phyloP scores from a whole-genome alignment of 2,329 filamentous ascomycete species.

The Diaporthe amygdali region DNA sequence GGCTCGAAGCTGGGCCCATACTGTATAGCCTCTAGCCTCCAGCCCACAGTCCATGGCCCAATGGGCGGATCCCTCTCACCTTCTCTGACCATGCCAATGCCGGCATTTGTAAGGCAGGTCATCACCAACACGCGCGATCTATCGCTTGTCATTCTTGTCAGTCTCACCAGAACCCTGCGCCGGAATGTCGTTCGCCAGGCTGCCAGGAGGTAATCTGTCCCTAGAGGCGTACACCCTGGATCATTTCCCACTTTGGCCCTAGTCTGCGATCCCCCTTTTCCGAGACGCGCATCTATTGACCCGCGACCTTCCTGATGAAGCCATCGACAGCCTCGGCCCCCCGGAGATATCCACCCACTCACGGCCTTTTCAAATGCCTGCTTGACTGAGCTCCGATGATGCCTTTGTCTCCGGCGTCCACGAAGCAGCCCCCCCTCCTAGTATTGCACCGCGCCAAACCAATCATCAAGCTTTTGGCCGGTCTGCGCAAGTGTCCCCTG shows the following conservation, averaged over 20 bases:
- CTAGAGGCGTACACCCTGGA: slow-evolving; percentile 1
- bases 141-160: neutral
- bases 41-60: neutral
- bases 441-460: neutral
- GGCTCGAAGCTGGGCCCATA: too few species aligned
- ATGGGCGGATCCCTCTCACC: neutral
- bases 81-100: neutral
- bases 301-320: slow-evolving; percentile 23
- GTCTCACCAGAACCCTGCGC: neutral
- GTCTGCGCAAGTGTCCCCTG: too few species aligned
- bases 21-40: too few species aligned
- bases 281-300: slow-evolving; percentile 5
- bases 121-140: neutral
- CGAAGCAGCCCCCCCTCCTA: neutral
- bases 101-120: neutral
- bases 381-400: neutral
- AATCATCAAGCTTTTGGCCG: neutral
- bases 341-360: slow-evolving; percentile 2
- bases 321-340: slow-evolving; percentile 13
- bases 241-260: slow-evolving; percentile 18
- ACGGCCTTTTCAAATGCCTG: neutral
- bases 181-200: neutral
- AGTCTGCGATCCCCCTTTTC: slow-evolving; percentile 21
- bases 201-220: neutral
- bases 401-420: neutral